phyloP scores from a whole-genome alignment of 257 asterid genomes.

The Solanum clarkiae region DNA sequence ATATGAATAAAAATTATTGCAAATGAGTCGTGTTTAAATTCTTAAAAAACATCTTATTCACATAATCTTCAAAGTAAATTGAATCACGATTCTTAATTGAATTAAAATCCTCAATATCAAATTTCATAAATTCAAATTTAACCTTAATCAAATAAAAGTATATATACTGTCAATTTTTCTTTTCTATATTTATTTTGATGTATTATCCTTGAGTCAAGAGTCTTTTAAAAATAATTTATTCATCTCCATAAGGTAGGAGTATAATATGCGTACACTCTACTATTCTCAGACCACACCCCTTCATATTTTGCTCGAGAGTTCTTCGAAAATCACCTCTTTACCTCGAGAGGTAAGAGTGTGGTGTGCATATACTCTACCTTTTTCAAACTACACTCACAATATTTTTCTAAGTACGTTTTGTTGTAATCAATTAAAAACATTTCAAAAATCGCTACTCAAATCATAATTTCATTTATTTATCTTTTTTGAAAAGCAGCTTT shows the following conservation, averaged over 20 bases:
- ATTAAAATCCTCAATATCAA: background rate
- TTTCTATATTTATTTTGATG: background rate
- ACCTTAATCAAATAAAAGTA: too few species aligned
- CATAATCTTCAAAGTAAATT: background rate
- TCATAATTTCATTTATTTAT: too few species aligned
- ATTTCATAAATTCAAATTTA: too few species aligned
- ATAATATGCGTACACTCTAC: rapidly evolving
- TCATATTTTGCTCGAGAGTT: too few species aligned
- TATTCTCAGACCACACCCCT: background rate
- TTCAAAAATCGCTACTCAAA: background rate
- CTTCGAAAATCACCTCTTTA: background rate
- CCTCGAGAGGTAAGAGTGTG: rapidly evolving
- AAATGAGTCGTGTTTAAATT: background rate
- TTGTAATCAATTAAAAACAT: background rate
- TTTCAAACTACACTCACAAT: rapidly evolving
- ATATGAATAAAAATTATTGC: background rate
- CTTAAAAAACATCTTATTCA: background rate
- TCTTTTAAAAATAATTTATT: rapidly evolving
- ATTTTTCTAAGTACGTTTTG: rapidly evolving
- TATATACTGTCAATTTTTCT: too few species aligned
- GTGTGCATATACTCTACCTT: rapidly evolving
- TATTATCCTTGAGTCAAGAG: rapidly evolving
- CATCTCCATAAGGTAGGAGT: rapidly evolving
- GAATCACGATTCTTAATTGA: background rate
- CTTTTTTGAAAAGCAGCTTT: background rate